Percentiles rank a stretch among this genome's conserved stretches.
These are phyloP conservation scores for Sarocladium strictum DNA, from an alignment of 2,329 filamentous ascomycete genomes.

Conservation along the genomic window DNA sequence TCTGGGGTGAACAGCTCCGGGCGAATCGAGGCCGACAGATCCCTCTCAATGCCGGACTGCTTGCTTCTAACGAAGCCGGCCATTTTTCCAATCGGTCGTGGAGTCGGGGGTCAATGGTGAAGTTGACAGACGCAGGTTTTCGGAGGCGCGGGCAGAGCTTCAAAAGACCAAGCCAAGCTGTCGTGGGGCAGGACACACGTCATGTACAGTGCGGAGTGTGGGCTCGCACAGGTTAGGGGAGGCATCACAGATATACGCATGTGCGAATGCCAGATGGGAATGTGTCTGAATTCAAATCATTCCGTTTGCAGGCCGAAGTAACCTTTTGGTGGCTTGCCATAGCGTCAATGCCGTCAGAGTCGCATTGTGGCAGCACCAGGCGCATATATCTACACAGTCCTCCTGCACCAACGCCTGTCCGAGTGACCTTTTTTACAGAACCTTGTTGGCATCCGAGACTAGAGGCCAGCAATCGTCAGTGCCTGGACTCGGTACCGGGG, in stretches of 20 bases:
- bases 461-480: neutral
- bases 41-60: conserved; percentile 87
- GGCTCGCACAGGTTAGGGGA: neutral
- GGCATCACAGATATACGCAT: neutral
- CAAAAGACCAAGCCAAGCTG: conserved; percentile 3
- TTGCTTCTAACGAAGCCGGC: conserved; percentile 84
- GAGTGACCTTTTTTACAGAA: neutral
- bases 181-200: conserved; percentile 9
- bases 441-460: conserved; percentile 10
- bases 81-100: conserved; percentile 47
- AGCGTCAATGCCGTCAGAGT: neutral
- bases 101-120: neutral
- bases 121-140: neutral
- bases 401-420: neutral
- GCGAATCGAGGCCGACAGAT: conserved; percentile 76
- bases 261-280: neutral
- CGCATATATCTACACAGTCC: neutral
- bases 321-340: neutral
- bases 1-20: conserved; percentile 77
- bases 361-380: neutral
- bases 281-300: neutral
- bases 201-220: conserved; percentile 8
- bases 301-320: neutral
- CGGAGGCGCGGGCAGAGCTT: conserved; percentile 2
- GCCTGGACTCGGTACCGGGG: neutral